Base-by-base conservation (phyloP, 345 rosid species). In the Lepidium aucheri region DNA sequence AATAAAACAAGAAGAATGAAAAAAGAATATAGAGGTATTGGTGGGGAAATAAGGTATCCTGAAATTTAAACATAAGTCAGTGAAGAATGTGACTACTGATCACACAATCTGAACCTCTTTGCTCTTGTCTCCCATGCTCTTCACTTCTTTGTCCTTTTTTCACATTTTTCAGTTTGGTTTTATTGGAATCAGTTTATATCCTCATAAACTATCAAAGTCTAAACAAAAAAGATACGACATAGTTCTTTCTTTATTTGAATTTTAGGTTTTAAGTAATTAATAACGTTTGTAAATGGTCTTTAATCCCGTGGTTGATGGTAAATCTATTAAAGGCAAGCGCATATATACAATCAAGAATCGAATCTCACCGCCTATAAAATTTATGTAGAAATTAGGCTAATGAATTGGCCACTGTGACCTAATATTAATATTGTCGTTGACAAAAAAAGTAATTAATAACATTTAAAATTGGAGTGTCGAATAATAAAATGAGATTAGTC, bases 81-180 rank as follows among this genome's bases (percentile, higher is more conserved):
- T 53, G 41, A 54, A 46, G 20, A 53, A 32, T 70, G 30, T 68
- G 63, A 61, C 55, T 35, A 33, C 38, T 53, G 60, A 69, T 52
- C 74, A 60, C 62, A 69, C 68, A 59, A 17, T 61, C 69, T 70
- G 74, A 28, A 53, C 74, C 42, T 34, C 36, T 30, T 44, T 53
- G 35, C 56, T 54, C 74, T 44, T 70, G 69, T 70, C 69, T 61
- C 62, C 62, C 74, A 70, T 70, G 74, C 74, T 30, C 65, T 46
- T 53, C 69, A 3, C 56, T 47, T 45, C 22, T 44, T 26, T 62
- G 40, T 52, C 62, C 68, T 60, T 46, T 69, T 52, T 51, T 24
- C 53, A 18, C 26, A 24, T 59, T 52, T 51, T 13, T 49, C 14
- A n/a, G 9, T n/a, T n/a, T 60, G 10, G 36, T 60, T 60, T 40